Base-by-base conservation (phyloP, 2,329 filamentous ascomycete genomes). In the Gaeumannomyces sp. region DNA sequence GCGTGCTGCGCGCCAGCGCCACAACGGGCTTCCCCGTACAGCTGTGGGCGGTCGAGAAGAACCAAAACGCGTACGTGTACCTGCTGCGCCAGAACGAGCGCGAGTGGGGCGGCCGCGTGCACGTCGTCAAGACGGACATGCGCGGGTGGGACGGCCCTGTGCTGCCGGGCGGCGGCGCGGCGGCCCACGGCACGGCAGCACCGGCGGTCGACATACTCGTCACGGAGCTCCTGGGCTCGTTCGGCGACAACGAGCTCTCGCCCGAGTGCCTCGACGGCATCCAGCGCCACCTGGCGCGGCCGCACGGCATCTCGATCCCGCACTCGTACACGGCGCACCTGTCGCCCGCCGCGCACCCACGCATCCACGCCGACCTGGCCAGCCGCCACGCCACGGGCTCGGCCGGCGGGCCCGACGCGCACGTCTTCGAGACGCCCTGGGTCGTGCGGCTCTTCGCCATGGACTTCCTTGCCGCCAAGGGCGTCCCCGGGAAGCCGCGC, bases 81-180 rank as follows among this genome's bases (percentile, higher is more conserved):
- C 85, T 99, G 2, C 87, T 97, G 67, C 85, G 91, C 29, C 92
- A 96, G 73, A 98, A 98, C 72, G 83, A 89, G 68, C 85, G 83
- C 25, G 83, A 87, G n/a, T 99, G 95, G 95, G 83, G 81, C 65
- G 87, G 88, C 28, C 84, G 84, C 64, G 94, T 97, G 27, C 93
- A 89, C 1, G 86, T 99, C 38, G 89, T 98, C 69, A 96, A 97
- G 78, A 96, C 93, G 0, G 95, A 99, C 75, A 99, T 99, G 95
- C 89, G 95, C 61, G 89, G 89, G 66, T 99, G 96, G 96, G 90
- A 91, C 71, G 96, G 96, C 0, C 94, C 94, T 0, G 72, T 83
- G 25, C 77, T 79, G 62, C 74, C 78, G 67, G 75, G 79, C 11
- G 71, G 76, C 4, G 31, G 31, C 31, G 31, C 31, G 8, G 31